A percentile compares a stretch with the other conserved stretches of the same genome.
Evolutionary conservation across 345 rosid species (phyloP).

Genomic region (Linum lewisii): DNA sequence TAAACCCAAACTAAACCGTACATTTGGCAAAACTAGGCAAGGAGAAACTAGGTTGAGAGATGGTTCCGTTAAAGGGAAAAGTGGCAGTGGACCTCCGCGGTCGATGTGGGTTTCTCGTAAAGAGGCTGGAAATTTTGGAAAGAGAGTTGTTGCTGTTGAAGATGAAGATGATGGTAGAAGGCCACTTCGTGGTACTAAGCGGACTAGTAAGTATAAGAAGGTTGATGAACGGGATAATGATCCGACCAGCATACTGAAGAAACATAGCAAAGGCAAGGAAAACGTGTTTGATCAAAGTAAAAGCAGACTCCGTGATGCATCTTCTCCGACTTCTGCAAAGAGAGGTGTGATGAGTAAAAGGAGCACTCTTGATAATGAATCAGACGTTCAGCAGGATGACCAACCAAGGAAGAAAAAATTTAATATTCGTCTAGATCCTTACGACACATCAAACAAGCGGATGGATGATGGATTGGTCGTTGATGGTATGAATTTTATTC

Average conservation of each 20-base stretch:
- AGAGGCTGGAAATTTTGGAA: constrained; percentile 16
- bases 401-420: constrained; percentile 56
- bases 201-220: constrained; percentile 27
- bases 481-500: constrained; percentile 35
- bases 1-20: background rate
- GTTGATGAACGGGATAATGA: constrained; percentile 13
- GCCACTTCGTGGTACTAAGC: constrained; percentile 9
- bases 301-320: constrained; percentile 13
- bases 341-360: constrained; percentile 22
- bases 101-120: constrained; percentile 39
- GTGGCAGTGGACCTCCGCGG: constrained; percentile 29
- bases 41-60: constrained; percentile 17
- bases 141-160: constrained; percentile 25
- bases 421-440: constrained; percentile 55
- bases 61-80: constrained; percentile 15
- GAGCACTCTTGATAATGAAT: constrained; percentile 16
- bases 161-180: constrained; percentile 18
- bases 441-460: constrained; percentile 81
- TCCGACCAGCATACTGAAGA: constrained; percentile 16
- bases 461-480: constrained; percentile 45
- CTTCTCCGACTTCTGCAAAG: constrained; percentile 21
- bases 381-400: constrained; percentile 28
- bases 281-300: constrained; percentile 14
- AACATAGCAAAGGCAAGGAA: constrained; percentile 16
- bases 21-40: constrained; percentile 3